A percentile compares a stretch with the other conserved stretches of the same genome.
Conservation (phyloP, 2,329 filamentous ascomycete genomes). For the Aureobasidium sp. region DNA sequence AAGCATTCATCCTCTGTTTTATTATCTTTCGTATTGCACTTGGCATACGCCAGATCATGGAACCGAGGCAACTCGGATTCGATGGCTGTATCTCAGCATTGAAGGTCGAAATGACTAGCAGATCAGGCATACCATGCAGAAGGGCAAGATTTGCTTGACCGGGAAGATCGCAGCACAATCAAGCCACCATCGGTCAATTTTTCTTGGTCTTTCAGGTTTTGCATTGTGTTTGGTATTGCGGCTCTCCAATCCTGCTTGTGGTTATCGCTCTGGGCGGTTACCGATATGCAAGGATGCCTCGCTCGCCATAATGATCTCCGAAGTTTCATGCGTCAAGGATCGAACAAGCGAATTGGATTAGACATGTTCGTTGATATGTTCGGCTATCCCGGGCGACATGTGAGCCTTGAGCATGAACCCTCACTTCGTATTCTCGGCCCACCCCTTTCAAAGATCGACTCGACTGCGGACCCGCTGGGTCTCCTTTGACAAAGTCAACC, state of each 20-base stretch:
- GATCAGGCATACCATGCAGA: not conserved
- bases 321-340: not conserved
- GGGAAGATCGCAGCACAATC: not conserved
- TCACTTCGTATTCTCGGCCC: not conserved
- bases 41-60: not conserved
- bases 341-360: slow-evolving; percentile 9
- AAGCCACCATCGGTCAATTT: not conserved
- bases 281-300: not conserved
- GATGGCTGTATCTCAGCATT: not conserved
- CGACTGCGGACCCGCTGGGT: not conserved
- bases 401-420: not conserved
- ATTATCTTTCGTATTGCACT: not conserved
- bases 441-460: not conserved
- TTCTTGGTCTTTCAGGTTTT: not conserved
- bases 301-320: not conserved
- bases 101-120: not conserved
- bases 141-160: not conserved
- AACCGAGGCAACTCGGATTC: not conserved
- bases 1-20: too few species aligned
- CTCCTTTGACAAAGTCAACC: not conserved
- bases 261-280: not conserved
- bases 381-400: not conserved
- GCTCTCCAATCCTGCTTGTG: not conserved
- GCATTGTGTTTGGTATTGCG: not conserved
- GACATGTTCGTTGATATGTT: not conserved